Base-by-base conservation (phyloP, 805 yeast species). In the Pichia sporocuriosa region DNA sequence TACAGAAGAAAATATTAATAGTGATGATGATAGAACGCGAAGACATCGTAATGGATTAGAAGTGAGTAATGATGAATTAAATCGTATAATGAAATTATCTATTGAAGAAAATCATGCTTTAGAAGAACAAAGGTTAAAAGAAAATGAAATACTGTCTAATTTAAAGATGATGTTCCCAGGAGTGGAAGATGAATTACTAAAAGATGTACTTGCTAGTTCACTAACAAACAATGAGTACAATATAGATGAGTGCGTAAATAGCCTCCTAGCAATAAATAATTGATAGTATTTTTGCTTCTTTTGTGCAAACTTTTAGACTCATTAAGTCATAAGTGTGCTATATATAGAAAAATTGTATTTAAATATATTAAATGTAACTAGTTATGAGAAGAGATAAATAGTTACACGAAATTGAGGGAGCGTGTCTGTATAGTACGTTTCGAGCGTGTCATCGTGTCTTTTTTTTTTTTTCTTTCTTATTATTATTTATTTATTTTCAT, bases 111-210 rank as follows among this genome's bases (percentile, higher is more conserved):
- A 62, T 20, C 16, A 4, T 3, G 32, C 17, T 10, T 7, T 16
- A 37, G 55, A 60, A 36, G 42, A 46, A 16, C 54, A 55, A 27
- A 51, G 66, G 35, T 55, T 67, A 11, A 67, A 66, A 30, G 30
- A 23, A 12, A 25, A 27, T 6, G 27, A 38, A 6, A 11, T 19
- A 5, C 40, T 41, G 6, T 21, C 33, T 12, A 36, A 41, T 4
- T 30, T 40, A 6, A 17, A 8, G 7, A 28, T 13, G 7, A 42
- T 42, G 41, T 42, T 42, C 29, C 41, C 45, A 11, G 13, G 8
- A 6, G n/a, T 37, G 16, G 45, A 42, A 4, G 24, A 13, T 2
- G 30, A 22, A 2, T 23, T 42, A 2, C 20, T 37, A 4, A 31
- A 13, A 11, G 45, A 42, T n/a, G 45, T 41, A 17, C 21, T 29